Evolutionary conservation across 768 basidiomycete genomes (phyloP), one percentile per base, ranked within the genome.

Genomic region (Hericium coralloides): DNA sequence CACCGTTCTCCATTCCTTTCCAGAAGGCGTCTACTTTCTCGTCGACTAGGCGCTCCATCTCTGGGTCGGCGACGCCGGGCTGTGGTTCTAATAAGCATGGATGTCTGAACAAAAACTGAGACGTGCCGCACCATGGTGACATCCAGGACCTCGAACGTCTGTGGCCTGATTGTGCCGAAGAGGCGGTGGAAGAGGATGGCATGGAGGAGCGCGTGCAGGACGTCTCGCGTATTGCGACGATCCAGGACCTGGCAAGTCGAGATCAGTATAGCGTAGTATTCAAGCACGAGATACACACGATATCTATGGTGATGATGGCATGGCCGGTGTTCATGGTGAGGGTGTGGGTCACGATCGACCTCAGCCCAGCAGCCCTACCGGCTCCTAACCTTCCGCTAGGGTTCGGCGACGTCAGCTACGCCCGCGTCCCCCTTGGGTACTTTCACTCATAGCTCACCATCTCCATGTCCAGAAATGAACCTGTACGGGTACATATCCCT

Each of bases 111-210:
- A 25, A n/a, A 37, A 18, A 53, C n/a, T n/a, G 37, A 53, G n/a
- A 15, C 23, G 2, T 4, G 31, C 3, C 82, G 41, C 53, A 90
- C 89, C 84, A 93, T 85, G 1, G 89, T 91, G 20, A 93, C 83
- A 67, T 92, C 90, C 12, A 91, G 76, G 0, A 92, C 83, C 57
- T 92, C 90, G 58, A 87, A 85, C 2, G 78, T 84, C 62, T 80
- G 79, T 0, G 91, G 86, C 62, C 85, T 89, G 45, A 92, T 79
- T 0, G 81, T 83, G 3, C 90, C 91, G 65, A 92, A 89, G 18
- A 91, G 74, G 8, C 90, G 80, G 66, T 93, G 90, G 66, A 93
- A 92, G 15, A 92, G 73, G 50, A 92, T 85, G 0, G 88, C 76
- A 64, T 92, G 91, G n/a, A 93, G 76, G 53, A 91, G 74, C 3